A percentile compares a stretch with the other conserved stretches of the same genome.
Conservation (phyloP, 2,329 filamentous ascomycete genomes). For the Sphaerulina vaccinii region DNA sequence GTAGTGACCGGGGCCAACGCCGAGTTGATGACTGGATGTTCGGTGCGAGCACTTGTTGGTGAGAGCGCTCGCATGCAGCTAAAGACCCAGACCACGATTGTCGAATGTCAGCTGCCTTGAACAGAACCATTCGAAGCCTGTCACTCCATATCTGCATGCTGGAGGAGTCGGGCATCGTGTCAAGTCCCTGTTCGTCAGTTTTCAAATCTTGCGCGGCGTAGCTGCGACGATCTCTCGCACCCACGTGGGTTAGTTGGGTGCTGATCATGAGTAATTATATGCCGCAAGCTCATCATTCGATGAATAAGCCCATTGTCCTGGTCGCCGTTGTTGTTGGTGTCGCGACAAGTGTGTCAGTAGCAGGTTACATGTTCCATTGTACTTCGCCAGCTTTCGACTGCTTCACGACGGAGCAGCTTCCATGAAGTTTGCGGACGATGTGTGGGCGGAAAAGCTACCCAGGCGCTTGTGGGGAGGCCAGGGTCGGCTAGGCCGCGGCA, state of each 20-base stretch:
- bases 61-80: too few relatives aligned
- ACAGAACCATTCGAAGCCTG: constrained; percentile 7
- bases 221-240: constrained; percentile 8
- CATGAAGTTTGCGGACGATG: background rate
- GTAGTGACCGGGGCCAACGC: too few relatives aligned
- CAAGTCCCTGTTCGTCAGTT: constrained; percentile 14
- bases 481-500: constrained; percentile 8
- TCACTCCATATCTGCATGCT: constrained; percentile 6
- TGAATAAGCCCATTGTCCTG: background rate
- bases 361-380: too few relatives aligned
- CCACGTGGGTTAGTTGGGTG: background rate
- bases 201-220: constrained; percentile 9
- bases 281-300: background rate
- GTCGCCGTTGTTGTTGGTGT: too few relatives aligned
- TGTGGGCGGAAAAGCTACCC: background rate
- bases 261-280: background rate
- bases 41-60: too few relatives aligned
- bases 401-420: too few relatives aligned
- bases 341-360: too few relatives aligned
- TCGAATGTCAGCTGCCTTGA: too few relatives aligned
- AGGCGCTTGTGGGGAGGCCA: background rate
- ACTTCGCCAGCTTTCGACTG: too few relatives aligned
- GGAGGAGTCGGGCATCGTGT: constrained; percentile 18
- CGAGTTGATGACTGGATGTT: too few relatives aligned
- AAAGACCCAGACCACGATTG: too few relatives aligned